Evolutionary conservation across 768 basidiomycete species (phyloP).

Genomic region (Tylopilus plumbeoviolaceoides): DNA sequence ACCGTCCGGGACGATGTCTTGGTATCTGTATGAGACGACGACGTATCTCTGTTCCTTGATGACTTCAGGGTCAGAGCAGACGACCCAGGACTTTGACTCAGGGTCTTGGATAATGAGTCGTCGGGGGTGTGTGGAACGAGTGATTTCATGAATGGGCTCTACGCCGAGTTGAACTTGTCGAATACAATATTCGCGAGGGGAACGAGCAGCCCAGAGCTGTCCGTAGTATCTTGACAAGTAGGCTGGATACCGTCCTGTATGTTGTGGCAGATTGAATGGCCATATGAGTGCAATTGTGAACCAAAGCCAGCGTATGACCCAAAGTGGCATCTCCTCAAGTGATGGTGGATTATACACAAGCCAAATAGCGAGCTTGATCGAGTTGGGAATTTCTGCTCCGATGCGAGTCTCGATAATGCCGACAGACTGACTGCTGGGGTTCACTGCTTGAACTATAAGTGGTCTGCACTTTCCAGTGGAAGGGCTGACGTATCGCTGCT

Average conservation of each 20-base stretch:
- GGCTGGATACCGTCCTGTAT: constrained; percentile 11
- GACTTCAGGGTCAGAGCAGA: not conserved
- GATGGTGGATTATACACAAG: constrained; percentile 2
- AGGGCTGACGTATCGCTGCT: too few species aligned
- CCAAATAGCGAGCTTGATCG: constrained; percentile 19
- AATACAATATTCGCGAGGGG: constrained; percentile 20
- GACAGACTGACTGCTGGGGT: too few species aligned
- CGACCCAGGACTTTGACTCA: not conserved
- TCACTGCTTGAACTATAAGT: too few species aligned
- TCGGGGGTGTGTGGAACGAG: constrained; percentile 13
- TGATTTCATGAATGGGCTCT: constrained; percentile 7
- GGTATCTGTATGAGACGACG: constrained; percentile 16
- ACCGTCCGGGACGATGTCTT: constrained; percentile 4
- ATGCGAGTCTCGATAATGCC: not conserved
- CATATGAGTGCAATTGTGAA: constrained; percentile 18
- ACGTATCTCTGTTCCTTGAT: constrained; percentile 15
- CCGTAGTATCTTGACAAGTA: constrained; percentile 19
- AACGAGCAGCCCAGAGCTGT: constrained; percentile 24
- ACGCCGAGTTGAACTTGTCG: constrained; percentile 1
- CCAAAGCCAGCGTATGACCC: constrained; percentile 16
- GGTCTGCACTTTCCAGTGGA: too few species aligned
- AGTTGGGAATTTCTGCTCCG: not conserved
- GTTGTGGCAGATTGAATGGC: constrained; percentile 1
- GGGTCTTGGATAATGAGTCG: constrained; percentile 15
- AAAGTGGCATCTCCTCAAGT: not conserved